These are phyloP conservation scores for Colletotrichum echinochloae DNA, from an alignment of 2,329 filamentous ascomycete genomes.

Conservation along the genomic window DNA sequence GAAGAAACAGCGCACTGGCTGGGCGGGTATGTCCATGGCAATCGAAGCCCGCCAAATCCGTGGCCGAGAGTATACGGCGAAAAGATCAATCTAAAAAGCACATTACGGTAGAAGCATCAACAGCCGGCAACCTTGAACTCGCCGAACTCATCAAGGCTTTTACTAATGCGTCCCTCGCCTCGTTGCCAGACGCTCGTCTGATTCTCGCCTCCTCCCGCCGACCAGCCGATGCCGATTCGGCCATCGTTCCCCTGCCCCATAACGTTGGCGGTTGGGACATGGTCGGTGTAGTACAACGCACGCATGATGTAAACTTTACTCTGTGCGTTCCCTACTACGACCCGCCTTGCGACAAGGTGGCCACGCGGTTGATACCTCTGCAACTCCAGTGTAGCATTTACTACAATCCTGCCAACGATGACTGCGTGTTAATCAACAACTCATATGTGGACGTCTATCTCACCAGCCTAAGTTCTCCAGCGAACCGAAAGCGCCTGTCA, in stretches of 20 bases:
- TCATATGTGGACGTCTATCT: constrained; percentile 1
- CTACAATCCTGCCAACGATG: constrained; percentile 23
- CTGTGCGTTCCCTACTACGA: constrained; percentile 25
- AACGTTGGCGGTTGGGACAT: constrained; percentile 15
- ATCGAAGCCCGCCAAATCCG: background rate
- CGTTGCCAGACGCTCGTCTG: constrained; percentile 11
- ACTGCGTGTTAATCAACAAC: constrained; percentile 2
- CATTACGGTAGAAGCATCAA: background rate
- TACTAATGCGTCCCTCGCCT: constrained; percentile 2
- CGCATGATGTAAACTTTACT: constrained; percentile 28
- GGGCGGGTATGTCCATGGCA: background rate
- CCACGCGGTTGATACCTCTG: constrained; percentile 15
- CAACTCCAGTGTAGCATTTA: constrained; percentile 14
- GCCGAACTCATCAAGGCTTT: constrained; percentile 1
- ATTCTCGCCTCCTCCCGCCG: background rate
- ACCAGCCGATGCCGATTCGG: background rate
- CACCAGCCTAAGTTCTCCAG: background rate
- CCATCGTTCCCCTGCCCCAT: constrained; percentile 7
- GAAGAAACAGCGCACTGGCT: constrained; percentile 1
- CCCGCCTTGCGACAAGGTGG: background rate
- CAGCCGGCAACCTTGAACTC: constrained; percentile 3
- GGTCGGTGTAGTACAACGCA: constrained; percentile 16
- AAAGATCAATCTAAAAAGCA: background rate
- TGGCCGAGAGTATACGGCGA: background rate
- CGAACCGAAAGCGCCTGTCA: background rate